A percentile compares a stretch with the other conserved stretches of the same genome.
Evolutionary conservation across 179 eudicot species (phyloP).

Genomic region (Silene coronaria): DNA sequence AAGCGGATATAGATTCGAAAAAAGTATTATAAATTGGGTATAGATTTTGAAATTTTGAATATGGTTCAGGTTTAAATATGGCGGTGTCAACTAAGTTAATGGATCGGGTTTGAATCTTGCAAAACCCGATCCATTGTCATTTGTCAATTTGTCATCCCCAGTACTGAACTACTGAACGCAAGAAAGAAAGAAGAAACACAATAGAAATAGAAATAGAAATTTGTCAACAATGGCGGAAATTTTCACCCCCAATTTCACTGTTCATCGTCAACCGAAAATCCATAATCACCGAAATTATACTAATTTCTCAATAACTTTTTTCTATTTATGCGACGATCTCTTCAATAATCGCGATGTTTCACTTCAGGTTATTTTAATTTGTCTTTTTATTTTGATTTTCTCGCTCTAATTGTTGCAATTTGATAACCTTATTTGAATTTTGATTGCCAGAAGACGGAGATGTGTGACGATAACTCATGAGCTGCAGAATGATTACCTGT

Average conservation of each 20-base stretch:
- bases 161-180: no score
- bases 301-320: conserved; percentile 34
- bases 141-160: no score
- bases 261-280: background rate
- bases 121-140: no score
- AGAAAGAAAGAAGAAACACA: background rate
- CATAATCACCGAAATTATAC: background rate
- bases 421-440: conserved; percentile 1
- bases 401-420: background rate
- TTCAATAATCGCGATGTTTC: conserved; percentile 41
- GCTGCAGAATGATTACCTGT: background rate
- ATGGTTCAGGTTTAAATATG: no score
- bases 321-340: conserved; percentile 24
- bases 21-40: no score
- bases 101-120: no score
- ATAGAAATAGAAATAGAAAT: background rate
- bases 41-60: no score
- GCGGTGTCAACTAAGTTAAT: no score
- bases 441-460: background rate
- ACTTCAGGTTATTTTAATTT: conserved; percentile 36
- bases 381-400: background rate
- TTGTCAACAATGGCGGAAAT: background rate
- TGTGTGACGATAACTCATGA: background rate
- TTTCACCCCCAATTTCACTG: background rate
- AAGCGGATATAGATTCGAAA: no score